Conservation (phyloP, 75 land plant genomes). For the Cryptomeria japonica region DNA sequence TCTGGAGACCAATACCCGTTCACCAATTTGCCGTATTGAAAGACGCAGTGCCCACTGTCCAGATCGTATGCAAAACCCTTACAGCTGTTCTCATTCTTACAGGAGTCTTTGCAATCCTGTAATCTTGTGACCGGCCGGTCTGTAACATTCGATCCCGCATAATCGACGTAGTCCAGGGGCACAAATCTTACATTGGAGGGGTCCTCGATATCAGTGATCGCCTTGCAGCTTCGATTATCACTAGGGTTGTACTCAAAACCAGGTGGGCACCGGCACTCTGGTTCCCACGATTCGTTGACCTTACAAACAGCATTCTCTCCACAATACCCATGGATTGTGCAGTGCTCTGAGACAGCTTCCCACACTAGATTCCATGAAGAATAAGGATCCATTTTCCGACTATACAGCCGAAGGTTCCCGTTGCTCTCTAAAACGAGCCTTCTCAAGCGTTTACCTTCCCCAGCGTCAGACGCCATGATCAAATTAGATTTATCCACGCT, state of each 20-base stretch:
- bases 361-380: conserved; percentile 30
- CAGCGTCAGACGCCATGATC: conserved; percentile 11
- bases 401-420: conserved; percentile 49
- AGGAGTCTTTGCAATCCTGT: neutral
- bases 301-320: conserved; percentile 42
- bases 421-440: conserved; percentile 38
- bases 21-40: conserved; percentile 16
- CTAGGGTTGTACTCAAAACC: conserved; percentile 9
- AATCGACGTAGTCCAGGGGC: conserved; percentile 43
- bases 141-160: conserved; percentile 6
- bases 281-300: neutral
- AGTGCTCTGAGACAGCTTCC: conserved; percentile 32
- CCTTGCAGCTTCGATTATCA: neutral
- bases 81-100: neutral
- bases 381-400: conserved; percentile 5
- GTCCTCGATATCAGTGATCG: neutral
- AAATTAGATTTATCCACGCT: neutral
- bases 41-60: neutral
- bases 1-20: conserved; percentile 60
- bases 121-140: neutral
- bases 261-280: conserved; percentile 34
- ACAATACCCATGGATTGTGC: conserved; percentile 40
- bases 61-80: neutral
- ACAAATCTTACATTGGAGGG: neutral
- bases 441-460: neutral